These are phyloP conservation scores for Sanghuangporus sanghuang DNA, from an alignment of 1,284 basidiomycete genomes.

Conservation along the genomic window DNA sequence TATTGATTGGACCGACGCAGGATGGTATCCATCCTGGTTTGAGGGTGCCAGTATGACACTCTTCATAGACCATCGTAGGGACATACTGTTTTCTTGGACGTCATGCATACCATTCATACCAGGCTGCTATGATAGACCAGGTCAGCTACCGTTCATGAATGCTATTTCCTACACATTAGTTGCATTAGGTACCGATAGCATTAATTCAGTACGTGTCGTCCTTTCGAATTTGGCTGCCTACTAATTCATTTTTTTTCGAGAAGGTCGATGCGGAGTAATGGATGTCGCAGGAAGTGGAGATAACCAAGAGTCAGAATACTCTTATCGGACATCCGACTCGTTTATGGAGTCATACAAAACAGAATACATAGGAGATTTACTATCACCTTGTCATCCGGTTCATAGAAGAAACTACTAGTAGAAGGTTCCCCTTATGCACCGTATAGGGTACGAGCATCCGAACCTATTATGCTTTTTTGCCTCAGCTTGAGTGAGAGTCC, in stretches of 20 bases:
- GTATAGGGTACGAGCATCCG: background rate
- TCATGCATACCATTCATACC: background rate
- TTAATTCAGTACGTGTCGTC: background rate
- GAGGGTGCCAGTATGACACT: conserved; percentile 16
- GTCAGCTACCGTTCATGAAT: background rate
- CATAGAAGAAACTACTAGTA: background rate
- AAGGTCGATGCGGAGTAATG: background rate
- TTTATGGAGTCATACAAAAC: too few relatives aligned
- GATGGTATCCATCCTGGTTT: conserved; percentile 29
- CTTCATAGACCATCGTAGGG: background rate
- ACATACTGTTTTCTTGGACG: background rate
- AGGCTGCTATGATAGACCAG: background rate
- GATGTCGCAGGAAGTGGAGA: background rate
- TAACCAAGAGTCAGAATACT: background rate
- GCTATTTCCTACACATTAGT: background rate
- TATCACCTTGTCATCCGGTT: too few relatives aligned
- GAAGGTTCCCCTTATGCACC: background rate
- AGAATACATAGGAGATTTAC: too few relatives aligned
- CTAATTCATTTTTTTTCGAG: background rate
- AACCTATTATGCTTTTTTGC: background rate
- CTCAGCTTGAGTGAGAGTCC: too few relatives aligned
- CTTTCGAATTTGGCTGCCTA: background rate
- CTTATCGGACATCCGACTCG: background rate
- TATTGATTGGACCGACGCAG: conserved; percentile 27
- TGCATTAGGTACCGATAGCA: background rate